Conservation (phyloP, 176 grass and related monocot species). For the Bromus sterilis region DNA sequence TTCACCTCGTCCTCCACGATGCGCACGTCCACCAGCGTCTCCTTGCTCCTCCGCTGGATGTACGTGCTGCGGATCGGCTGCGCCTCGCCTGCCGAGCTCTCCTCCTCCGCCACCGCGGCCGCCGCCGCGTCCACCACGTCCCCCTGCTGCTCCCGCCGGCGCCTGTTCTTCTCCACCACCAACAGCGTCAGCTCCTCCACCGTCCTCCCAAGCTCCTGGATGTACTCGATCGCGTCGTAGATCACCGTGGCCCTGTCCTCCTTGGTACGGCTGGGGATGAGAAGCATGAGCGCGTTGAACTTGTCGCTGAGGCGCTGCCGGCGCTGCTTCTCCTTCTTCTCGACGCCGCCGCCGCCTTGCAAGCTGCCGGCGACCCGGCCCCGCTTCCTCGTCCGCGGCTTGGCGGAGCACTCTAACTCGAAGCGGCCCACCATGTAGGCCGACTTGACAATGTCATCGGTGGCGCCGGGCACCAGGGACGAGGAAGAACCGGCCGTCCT, state of each 20-base stretch:
- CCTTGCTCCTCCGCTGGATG: conserved; percentile 74
- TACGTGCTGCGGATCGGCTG: conserved; percentile 67
- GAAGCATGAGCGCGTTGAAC: conserved; percentile 47
- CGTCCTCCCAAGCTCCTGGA: conserved; percentile 64
- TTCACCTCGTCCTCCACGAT: conserved; percentile 90
- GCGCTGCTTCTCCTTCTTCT: conserved; percentile 85
- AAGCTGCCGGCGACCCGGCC: background rate
- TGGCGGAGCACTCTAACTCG: conserved; percentile 20
- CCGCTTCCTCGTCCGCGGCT: conserved; percentile 29
- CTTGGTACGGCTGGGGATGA: conserved; percentile 69
- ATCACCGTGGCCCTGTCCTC: conserved; percentile 65
- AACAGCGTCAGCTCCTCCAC: conserved; percentile 62
- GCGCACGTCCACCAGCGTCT: conserved; percentile 79
- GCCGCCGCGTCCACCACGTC: conserved; percentile 26
- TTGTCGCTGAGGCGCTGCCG: conserved; percentile 57
- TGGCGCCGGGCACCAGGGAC: conserved; percentile 29
- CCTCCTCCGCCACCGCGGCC: background rate
- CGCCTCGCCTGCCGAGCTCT: conserved; percentile 45
- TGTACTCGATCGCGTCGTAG: conserved; percentile 66
- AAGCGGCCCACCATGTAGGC: conserved; percentile 22
- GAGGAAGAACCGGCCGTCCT: conserved; percentile 22
- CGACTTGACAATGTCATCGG: conserved; percentile 21
- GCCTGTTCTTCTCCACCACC: conserved; percentile 55
- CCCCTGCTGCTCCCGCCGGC: conserved; percentile 26
- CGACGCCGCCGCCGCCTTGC: conserved; percentile 24